Percentiles rank a stretch among this genome's conserved stretches.
Conservation (phyloP, 1,284 basidiomycete genomes). For the Fistulinella staudtii region DNA sequence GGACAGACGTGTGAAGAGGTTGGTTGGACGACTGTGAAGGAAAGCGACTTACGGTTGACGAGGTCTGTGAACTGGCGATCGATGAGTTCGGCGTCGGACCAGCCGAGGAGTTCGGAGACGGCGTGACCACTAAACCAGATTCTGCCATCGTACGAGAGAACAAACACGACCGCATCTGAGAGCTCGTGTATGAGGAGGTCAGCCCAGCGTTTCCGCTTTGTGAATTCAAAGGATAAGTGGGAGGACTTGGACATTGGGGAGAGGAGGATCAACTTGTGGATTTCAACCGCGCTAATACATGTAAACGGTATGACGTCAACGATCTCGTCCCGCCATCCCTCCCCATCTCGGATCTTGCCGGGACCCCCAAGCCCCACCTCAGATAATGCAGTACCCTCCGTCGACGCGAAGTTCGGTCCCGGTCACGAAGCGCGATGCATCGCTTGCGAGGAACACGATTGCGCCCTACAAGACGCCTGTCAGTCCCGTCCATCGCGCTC, state of each 20-base stretch:
- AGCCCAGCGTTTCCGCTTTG: constrained; percentile 81
- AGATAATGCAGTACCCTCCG: constrained; percentile 77
- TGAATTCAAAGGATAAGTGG: constrained; percentile 62
- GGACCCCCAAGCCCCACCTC: constrained; percentile 19
- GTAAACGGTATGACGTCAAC: constrained; percentile 24
- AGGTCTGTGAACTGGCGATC: constrained; percentile 63
- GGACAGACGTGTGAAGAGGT: constrained; percentile 2
- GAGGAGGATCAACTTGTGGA: neutral
- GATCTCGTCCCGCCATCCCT: neutral
- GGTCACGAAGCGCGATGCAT: constrained; percentile 84
- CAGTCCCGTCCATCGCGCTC: neutral
- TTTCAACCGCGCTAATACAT: neutral
- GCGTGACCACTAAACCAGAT: constrained; percentile 72
- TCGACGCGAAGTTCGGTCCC: constrained; percentile 83
- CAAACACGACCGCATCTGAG: constrained; percentile 66
- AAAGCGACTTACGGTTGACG: constrained; percentile 51
- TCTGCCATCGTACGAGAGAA: constrained; percentile 57
- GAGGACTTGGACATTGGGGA: constrained; percentile 9
- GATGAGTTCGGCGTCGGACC: constrained; percentile 68
- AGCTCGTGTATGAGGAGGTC: constrained; percentile 77
- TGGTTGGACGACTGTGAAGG: neutral
- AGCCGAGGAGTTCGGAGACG: constrained; percentile 68
- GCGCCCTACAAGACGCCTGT: constrained; percentile 55
- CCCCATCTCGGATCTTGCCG: constrained; percentile 16
- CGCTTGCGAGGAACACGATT: constrained; percentile 80